Evolutionary conservation across 352 stramenopile species (phyloP).

Genomic region (Phytopythium montanum): DNA sequence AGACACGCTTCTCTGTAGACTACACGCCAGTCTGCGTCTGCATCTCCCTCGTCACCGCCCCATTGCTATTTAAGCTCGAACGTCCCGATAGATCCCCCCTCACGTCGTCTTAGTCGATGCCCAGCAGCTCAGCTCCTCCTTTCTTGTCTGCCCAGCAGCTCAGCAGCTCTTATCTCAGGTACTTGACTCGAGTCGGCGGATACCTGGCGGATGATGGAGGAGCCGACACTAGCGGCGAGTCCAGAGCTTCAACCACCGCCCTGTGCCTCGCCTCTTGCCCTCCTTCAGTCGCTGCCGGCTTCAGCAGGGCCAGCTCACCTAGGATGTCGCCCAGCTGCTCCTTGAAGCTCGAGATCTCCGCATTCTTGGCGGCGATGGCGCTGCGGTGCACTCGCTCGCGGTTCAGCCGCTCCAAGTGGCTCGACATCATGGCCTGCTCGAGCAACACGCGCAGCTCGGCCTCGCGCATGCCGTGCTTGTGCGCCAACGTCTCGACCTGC

Average conservation of each 20-base stretch:
- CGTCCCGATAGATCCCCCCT: constrained; percentile 31
- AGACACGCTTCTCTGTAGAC: too few relatives aligned
- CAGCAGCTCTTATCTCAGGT: not conserved
- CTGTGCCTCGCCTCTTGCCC: not conserved
- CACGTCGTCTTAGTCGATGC: too few relatives aligned
- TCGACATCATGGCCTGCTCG: constrained; percentile 54
- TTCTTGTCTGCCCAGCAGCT: too few relatives aligned
- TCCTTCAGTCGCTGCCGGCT: constrained; percentile 5
- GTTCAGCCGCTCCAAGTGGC: constrained; percentile 61
- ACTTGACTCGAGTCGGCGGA: not conserved
- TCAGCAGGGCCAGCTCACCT: constrained; percentile 44
- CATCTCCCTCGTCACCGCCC: constrained; percentile 12
- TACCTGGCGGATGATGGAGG: not conserved
- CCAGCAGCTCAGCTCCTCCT: too few relatives aligned
- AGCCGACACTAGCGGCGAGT: not conserved
- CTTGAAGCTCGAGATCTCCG: constrained; percentile 76
- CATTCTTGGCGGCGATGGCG: constrained; percentile 70
- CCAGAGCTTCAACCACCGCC: not conserved
- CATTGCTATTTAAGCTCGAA: constrained; percentile 43
- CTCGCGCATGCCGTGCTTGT: constrained; percentile 75
- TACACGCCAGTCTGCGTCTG: too few relatives aligned
- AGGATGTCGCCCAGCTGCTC: constrained; percentile 68
- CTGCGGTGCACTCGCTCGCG: constrained; percentile 49
- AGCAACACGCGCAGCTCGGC: constrained; percentile 74
- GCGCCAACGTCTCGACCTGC: constrained; percentile 65